A percentile compares a stretch with the other conserved stretches of the same genome.
These are phyloP conservation scores for Geotrichum aggregatum DNA, from an alignment of 1,139 yeast genomes.

Conservation along the genomic window DNA sequence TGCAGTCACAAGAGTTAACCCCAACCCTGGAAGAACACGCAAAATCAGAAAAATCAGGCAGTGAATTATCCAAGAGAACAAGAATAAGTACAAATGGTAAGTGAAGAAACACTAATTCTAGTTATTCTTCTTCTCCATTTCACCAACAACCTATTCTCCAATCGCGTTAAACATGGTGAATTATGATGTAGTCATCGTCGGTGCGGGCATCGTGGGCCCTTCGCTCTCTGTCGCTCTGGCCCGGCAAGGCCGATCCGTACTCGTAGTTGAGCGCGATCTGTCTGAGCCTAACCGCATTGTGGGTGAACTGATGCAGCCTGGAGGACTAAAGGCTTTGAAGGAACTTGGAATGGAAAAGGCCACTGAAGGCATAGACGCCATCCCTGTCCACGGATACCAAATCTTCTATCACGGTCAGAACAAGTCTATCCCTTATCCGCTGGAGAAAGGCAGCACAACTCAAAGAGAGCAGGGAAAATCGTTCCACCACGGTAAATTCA, in stretches of 20 bases:
- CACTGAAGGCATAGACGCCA: constrained; percentile 76
- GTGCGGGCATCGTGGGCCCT: constrained; percentile 97
- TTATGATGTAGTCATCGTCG: constrained; percentile 67
- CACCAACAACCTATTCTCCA: too few species aligned
- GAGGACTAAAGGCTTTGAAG: constrained; percentile 76
- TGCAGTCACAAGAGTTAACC: too few species aligned
- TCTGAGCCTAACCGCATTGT: constrained; percentile 90
- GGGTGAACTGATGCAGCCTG: constrained; percentile 95
- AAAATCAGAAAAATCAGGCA: too few species aligned
- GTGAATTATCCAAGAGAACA: too few species aligned
- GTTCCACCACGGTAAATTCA: constrained; percentile 88
- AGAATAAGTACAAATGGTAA: too few species aligned
- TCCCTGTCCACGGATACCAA: constrained; percentile 73
- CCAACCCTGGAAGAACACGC: too few species aligned
- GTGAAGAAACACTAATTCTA: too few species aligned
- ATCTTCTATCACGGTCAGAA: constrained; percentile 59
- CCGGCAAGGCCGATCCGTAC: constrained; percentile 75
- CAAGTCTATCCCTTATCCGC: constrained; percentile 67
- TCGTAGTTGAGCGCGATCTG: constrained; percentile 75
- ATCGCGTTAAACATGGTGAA: neutral
- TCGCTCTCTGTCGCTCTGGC: constrained; percentile 87
- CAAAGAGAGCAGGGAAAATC: constrained; percentile 59
- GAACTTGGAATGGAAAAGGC: constrained; percentile 80
- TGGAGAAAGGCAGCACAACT: constrained; percentile 16
- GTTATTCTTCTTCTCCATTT: too few species aligned